A percentile compares a stretch with the other conserved stretches of the same genome.
phyloP scores from a whole-genome alignment of 129 eudicot species.

The Artemisia annua region DNA sequence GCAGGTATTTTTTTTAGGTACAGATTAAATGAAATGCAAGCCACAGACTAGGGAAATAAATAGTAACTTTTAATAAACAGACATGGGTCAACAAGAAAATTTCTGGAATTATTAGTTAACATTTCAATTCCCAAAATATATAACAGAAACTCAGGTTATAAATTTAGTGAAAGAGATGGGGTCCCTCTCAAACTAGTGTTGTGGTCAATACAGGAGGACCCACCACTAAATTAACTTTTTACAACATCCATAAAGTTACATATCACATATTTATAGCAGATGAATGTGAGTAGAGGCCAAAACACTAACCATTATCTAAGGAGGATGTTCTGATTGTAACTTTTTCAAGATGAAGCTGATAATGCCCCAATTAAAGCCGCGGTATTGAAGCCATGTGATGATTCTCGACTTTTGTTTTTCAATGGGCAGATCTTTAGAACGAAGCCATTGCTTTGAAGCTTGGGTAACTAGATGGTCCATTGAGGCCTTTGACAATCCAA shows the following conservation, averaged over 20 bases:
- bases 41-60: background rate
- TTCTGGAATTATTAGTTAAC: background rate
- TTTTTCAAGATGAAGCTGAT: constrained; percentile 56
- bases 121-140: constrained; percentile 22
- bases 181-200: constrained; percentile 19
- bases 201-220: constrained; percentile 16
- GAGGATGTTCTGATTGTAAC: constrained; percentile 55
- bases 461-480: constrained; percentile 64
- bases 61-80: background rate
- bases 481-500: constrained; percentile 63
- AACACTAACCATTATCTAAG: constrained; percentile 34
- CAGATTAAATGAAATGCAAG: constrained; percentile 5
- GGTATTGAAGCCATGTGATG: constrained; percentile 87
- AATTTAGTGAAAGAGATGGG: constrained; percentile 6
- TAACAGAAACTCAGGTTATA: constrained; percentile 23
- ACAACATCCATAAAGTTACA: background rate
- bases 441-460: constrained; percentile 86
- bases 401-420: constrained; percentile 73
- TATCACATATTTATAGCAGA: background rate
- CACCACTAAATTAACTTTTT: constrained; percentile 12
- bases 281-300: constrained; percentile 1
- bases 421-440: constrained; percentile 41
- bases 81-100: background rate
- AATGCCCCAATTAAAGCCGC: constrained; percentile 77
- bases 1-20: background rate